A percentile compares a stretch with the other conserved stretches of the same genome.
Conservation (phyloP, 106 monocot species). For the Agapanthus africanus region DNA sequence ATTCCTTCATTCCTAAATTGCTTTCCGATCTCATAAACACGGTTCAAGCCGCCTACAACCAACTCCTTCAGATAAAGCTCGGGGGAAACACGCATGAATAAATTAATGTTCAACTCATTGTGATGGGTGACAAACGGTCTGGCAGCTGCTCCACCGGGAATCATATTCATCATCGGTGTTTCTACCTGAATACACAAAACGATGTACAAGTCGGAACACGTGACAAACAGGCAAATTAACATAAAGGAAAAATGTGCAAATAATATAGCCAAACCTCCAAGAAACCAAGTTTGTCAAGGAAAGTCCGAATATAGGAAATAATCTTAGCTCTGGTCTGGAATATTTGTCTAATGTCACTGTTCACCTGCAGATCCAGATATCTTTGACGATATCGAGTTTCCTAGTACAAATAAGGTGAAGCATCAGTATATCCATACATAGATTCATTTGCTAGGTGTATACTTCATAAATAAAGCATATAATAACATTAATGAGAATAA, state of each 20-base stretch:
- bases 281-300: slow-evolving; percentile 65
- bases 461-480: neutral
- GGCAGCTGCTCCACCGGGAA: slow-evolving; percentile 94
- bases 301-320: slow-evolving; percentile 52
- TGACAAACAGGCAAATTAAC: neutral
- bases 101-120: slow-evolving; percentile 88
- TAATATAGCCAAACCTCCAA: slow-evolving; percentile 54
- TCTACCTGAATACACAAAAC: slow-evolving; percentile 54
- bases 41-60: slow-evolving; percentile 81
- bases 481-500: neutral
- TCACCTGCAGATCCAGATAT: slow-evolving; percentile 86
- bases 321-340: slow-evolving; percentile 77
- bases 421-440: neutral
- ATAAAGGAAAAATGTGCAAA: neutral
- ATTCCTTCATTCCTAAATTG: slow-evolving; percentile 98
- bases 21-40: slow-evolving; percentile 97
- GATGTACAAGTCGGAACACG: neutral
- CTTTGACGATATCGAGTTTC: slow-evolving; percentile 93
- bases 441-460: neutral
- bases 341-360: slow-evolving; percentile 83
- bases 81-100: slow-evolving; percentile 93
- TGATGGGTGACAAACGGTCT: slow-evolving; percentile 86
- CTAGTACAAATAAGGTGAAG: slow-evolving; percentile 27
- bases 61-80: slow-evolving; percentile 85
- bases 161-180: slow-evolving; percentile 98